Base-by-base conservation (phyloP, 805 yeast genomes). In the Metschnikowia lochheadii region DNA sequence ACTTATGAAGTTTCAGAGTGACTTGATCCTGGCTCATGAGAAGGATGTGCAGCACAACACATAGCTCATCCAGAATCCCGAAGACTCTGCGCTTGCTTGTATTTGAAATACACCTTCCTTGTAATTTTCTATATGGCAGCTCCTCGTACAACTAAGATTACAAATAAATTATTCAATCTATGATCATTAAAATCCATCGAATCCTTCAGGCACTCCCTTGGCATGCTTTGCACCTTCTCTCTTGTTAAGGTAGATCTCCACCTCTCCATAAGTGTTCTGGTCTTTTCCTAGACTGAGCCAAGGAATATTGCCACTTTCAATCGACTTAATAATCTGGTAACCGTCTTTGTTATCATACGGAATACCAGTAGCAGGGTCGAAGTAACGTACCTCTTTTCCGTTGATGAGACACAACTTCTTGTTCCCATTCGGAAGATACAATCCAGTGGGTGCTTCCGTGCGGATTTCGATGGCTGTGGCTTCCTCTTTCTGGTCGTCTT, bases 131-230 rank as follows among this genome's bases (percentile, higher is more conserved):
- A 23, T 11, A 7, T 39, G 41, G 26, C 7, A 11, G 14, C 26
- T 37, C 10, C 23, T 37, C 21, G 18, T 39, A 23, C 32, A 21
- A n/a, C 17, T 23, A 21, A 33, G 34, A 20, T 20, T n/a, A 15
- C 23, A 17, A 41, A 31, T 31, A 31, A 6, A 20, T 23, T n/a
- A 42, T 33, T 32, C 26, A 23, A 21, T 26, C 35, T 43, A 36
- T 45, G 48, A 13, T 54, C 68, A 55, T 71, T 80, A 51, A 39
- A 46, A 49, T n/a, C 55, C 68, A 55, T 71, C 81, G 66, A 90
- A 90, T 6, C 95, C 95, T 48, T 84, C 86, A 1, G 97, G 97
- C 11, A 89, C 96, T 6, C 96, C 96, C 53, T 79, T 79, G 0
- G 96, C 96, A 56, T 83, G 89, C 46, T 77, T 70, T 67, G 75